Percentiles rank a stretch among this genome's conserved stretches.
These are phyloP conservation scores for Pyrenophora graminea DNA, from an alignment of 2,329 filamentous ascomycete genomes.

Conservation along the genomic window DNA sequence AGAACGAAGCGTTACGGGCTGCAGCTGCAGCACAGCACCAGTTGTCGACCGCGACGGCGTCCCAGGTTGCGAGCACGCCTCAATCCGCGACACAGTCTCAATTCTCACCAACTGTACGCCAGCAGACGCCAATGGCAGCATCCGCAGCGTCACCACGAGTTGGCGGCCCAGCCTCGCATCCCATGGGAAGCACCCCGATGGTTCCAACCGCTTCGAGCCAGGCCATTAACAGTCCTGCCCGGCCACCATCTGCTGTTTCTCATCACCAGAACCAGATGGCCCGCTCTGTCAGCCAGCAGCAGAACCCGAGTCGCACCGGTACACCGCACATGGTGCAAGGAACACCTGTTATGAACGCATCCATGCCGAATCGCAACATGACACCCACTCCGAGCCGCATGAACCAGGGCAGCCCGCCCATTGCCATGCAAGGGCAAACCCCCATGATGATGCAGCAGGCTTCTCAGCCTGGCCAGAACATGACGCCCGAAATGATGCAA, in stretches of 20 bases:
- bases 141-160: constrained; percentile 50
- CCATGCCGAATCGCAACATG: constrained; percentile 46
- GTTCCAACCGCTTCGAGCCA: constrained; percentile 45
- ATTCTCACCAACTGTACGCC: constrained; percentile 63
- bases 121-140: constrained; percentile 52
- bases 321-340: constrained; percentile 47
- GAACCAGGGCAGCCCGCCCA: constrained; percentile 43
- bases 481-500: constrained; percentile 45
- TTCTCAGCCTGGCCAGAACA: constrained; percentile 37
- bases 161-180: constrained; percentile 37
- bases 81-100: constrained; percentile 62
- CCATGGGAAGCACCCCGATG: constrained; percentile 53
- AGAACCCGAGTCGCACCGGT: constrained; percentile 45
- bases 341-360: constrained; percentile 45
- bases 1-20: constrained; percentile 47
- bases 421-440: constrained; percentile 40
- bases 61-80: constrained; percentile 48
- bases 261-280: constrained; percentile 47
- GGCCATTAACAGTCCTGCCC: constrained; percentile 44
- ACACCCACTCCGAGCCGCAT: constrained; percentile 46
- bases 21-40: constrained; percentile 36
- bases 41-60: constrained; percentile 28
- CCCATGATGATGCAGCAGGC: constrained; percentile 44
- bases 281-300: constrained; percentile 46
- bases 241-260: constrained; percentile 46